These are phyloP conservation scores for Pichia cephalocereana DNA, from an alignment of 805 yeast genomes.

Conservation along the genomic window DNA sequence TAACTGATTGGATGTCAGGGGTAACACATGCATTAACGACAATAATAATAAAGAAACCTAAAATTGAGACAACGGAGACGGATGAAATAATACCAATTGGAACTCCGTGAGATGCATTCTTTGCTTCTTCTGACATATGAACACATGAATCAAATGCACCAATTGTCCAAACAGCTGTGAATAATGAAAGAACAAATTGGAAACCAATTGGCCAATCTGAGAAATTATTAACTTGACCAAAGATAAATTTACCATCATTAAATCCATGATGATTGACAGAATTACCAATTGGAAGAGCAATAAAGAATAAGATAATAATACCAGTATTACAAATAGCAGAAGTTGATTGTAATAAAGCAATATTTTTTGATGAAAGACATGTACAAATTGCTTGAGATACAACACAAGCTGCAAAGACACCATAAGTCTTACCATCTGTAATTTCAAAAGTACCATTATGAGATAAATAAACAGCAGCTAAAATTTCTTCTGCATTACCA, in stretches of 20 bases:
- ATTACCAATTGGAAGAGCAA: constrained; percentile 60
- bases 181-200: constrained; percentile 37
- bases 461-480: constrained; percentile 45
- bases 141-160: constrained; percentile 67
- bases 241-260: constrained; percentile 44
- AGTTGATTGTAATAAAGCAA: constrained; percentile 51
- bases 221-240: constrained; percentile 41
- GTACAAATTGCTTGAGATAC: constrained; percentile 44
- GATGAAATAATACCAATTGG: constrained; percentile 59
- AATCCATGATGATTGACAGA: constrained; percentile 27
- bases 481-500: constrained; percentile 53
- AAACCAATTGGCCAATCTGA: constrained; percentile 54
- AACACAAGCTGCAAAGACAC: constrained; percentile 56
- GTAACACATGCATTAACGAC: constrained; percentile 47
- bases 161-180: constrained; percentile 70
- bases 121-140: constrained; percentile 66
- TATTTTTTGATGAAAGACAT: constrained; percentile 44
- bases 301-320: constrained; percentile 44
- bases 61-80: constrained; percentile 44
- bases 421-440: constrained; percentile 48
- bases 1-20: constrained; percentile 33
- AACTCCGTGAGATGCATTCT: constrained; percentile 50
- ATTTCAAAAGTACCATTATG: constrained; percentile 47
- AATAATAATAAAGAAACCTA: constrained; percentile 51
- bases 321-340: constrained; percentile 47